Evolutionary conservation across 164 flowering plant genomes (phyloP), one percentile per base, ranked within the genome.

Genomic region (Macadamia tetraphylla): DNA sequence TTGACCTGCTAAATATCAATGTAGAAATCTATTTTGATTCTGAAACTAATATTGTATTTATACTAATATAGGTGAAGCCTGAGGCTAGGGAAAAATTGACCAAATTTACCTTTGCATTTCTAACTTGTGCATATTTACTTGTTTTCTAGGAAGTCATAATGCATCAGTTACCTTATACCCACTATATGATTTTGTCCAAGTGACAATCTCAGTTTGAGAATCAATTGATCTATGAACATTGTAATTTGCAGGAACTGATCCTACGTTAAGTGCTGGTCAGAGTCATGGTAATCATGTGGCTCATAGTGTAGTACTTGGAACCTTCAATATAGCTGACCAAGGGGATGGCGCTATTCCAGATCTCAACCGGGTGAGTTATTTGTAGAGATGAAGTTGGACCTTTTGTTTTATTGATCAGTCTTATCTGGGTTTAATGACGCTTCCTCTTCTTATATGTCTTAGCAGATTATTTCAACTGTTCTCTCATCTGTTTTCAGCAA

Each of bases 391-490:
- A 14, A 58, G 31, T 43, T 5, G 12, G 48, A 10, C 63, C 57
- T 44, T 56, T 71, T 29, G 42, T 52, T 60, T 59, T 10, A 63
- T 15, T 32, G 9, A 59, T 51, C 62, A 42, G 43, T 55, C 31
- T 15, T 3, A 29, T 29, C 46, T 31, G 3, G 9, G 17, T 46
- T 40, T 29, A 64, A 29, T 56, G 11, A 23, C 67, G 57, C 5
- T 18, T 63, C 53, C 46, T 58, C 67, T 12, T 67, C 17, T 64
- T 56, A 4, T 65, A 30, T 51, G 44, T 65, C 13, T 53, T 23
- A 29, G 43, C 83, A 94, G 97, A 78, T 91, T 71, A 75, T 94
- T 35, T 88, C 98, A 17, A 88, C 93, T 73, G 86, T 94, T 73
- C 87, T 94, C 13, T 77, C 85, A 67, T 88, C 98, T 63, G 67